Base-by-base conservation (phyloP, 768 basidiomycete species). In the Mycena galopus region DNA sequence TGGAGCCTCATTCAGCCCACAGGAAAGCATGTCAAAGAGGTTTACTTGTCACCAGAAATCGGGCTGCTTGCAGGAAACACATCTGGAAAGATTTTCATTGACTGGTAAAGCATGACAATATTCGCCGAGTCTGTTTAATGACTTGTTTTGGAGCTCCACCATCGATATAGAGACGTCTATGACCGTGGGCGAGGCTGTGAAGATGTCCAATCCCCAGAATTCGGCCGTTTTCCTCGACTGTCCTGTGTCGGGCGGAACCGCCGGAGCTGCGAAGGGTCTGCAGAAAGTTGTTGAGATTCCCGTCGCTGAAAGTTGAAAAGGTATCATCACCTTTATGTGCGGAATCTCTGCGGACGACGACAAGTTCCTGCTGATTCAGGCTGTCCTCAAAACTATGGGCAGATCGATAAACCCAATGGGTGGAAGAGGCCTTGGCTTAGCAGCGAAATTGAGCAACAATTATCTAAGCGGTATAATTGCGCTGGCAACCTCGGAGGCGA, bases 371-470 rank as follows among this genome's bases (percentile, higher is more conserved):
- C 71, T 82, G n/a, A 77, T 86, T 25, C 76, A 76, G n/a, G 58
- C 65, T 7, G 75, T 84, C 35, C 79, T 84, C 53, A 78, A 79
- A 21, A 77, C 73, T 47, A 83, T 85, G 82, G 85, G 85, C 7
- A 81, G 74, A 10, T 79, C 82, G 3, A 79, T 86, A 47, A 76
- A 84, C 62, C 78, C 82, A 1, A 76, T 84, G 59, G 86, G 84
- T n/a, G 83, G 84, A 2, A 82, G 79, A 6, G 80, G 83, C 10
- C 81, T 85, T 29, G 85, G 86, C 17, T 77, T 87, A 2, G 84
- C 84, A 25, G 82, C 84, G n/a, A 86, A 86, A 71, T 73, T 86
- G 33, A 84, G 83, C 76, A 85, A 86, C 71, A 87, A 86, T 68
- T 86, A 86, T 71, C 78, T 86, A 29, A 84, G 82, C 21, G 83